Conservation (phyloP, 768 basidiomycete genomes). For the Hygrocybe punicea region DNA sequence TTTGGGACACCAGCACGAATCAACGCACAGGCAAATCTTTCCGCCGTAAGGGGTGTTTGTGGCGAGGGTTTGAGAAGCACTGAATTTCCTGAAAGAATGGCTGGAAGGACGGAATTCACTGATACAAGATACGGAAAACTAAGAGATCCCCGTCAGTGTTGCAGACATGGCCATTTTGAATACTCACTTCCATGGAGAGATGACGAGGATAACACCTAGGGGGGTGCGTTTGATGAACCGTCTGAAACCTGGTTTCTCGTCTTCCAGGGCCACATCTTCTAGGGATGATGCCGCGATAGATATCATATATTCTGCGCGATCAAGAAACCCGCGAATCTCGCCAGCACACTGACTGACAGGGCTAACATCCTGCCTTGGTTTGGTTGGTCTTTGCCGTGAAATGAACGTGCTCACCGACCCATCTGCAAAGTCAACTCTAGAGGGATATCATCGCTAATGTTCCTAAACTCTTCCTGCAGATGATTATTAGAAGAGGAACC, state of each 20-base stretch:
- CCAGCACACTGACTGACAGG: constrained; percentile 76
- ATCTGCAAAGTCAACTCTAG: constrained; percentile 84
- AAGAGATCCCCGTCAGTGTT: background rate
- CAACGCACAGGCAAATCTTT: constrained; percentile 70
- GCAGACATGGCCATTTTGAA: background rate
- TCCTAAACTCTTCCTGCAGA: constrained; percentile 48
- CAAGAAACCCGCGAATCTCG: constrained; percentile 77
- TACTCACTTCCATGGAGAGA: constrained; percentile 89
- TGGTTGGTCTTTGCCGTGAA: too few relatives aligned
- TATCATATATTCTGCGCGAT: constrained; percentile 80
- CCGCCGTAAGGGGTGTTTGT: constrained; percentile 87
- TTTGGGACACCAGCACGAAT: constrained; percentile 74
- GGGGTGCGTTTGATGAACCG: constrained; percentile 82
- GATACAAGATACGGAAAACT: constrained; percentile 89
- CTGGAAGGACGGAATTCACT: constrained; percentile 90
- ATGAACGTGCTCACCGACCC: constrained; percentile 63
- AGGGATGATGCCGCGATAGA: constrained; percentile 75
- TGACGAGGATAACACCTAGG: constrained; percentile 81
- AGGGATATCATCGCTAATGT: constrained; percentile 56
- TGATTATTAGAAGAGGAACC: background rate
- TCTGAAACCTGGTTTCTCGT: constrained; percentile 79
- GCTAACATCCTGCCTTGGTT: constrained; percentile 38
- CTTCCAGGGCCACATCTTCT: constrained; percentile 66
- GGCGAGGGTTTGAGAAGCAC: constrained; percentile 95
- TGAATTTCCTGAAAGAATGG: constrained; percentile 84